Conservation (phyloP, 371 early-diverging fungal genomes). For the Polyrhizophydium stewartii region DNA sequence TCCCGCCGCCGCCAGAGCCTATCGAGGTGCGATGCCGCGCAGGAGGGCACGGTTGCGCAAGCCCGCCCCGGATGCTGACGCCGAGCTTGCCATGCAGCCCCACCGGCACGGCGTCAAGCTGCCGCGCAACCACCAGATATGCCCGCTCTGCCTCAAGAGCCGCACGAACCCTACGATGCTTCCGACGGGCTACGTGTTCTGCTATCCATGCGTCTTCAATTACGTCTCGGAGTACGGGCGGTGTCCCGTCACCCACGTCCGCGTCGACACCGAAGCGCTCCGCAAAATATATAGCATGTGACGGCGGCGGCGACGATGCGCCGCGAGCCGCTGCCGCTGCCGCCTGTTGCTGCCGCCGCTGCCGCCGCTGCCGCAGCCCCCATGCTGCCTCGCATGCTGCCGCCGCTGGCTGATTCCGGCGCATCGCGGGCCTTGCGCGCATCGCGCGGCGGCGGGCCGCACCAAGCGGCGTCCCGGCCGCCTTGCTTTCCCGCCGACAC, state of each 20-base stretch:
- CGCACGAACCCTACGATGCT: constrained; percentile 76
- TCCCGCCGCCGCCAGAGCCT: constrained; percentile 64
- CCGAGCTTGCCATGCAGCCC: constrained; percentile 38
- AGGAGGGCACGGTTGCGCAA: background rate
- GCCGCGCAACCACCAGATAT: constrained; percentile 65
- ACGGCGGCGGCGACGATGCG: too few species aligned
- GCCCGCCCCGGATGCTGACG: background rate
- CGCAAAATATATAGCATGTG: constrained; percentile 27
- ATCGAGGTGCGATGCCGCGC: constrained; percentile 37
- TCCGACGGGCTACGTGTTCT: constrained; percentile 38
- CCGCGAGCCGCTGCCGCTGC: too few species aligned
- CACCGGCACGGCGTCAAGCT: constrained; percentile 71
- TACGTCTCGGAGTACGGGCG: constrained; percentile 21
- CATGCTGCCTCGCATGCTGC: too few species aligned
- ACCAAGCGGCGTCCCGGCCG: too few species aligned
- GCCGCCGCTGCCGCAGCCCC: too few species aligned
- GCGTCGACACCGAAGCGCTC: constrained; percentile 13
- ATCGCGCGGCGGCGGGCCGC: too few species aligned
- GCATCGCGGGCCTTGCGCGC: background rate
- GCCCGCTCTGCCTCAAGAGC: constrained; percentile 68
- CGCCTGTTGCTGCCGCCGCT: too few species aligned
- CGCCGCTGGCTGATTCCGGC: background rate
- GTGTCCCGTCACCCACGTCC: constrained; percentile 27
- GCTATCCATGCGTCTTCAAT: constrained; percentile 36
- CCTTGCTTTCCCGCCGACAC: background rate